phyloP scores from a whole-genome alignment of 2,329 filamentous ascomycete species.

The Aspergillus fischeri region DNA sequence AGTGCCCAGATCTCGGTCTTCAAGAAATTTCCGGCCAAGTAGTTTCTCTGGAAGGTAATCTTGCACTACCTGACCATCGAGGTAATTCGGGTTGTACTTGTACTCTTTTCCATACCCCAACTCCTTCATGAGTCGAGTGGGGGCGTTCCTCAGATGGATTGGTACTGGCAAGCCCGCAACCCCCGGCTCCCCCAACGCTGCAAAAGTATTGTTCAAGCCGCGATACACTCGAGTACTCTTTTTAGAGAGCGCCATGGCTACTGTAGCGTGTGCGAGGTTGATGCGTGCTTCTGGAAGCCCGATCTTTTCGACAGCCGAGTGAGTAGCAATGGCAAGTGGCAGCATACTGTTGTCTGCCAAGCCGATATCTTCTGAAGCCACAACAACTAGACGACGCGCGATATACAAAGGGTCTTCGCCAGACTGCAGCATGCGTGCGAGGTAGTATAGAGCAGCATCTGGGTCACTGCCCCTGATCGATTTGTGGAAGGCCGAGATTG shows the following conservation, averaged over 20 bases:
- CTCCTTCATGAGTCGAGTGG: slow-evolving; percentile 88
- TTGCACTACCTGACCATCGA: slow-evolving; percentile 75
- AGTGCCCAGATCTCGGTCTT: slow-evolving; percentile 73
- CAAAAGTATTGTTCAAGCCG: slow-evolving; percentile 73
- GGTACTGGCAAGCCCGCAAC: slow-evolving; percentile 78
- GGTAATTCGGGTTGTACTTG: slow-evolving; percentile 93
- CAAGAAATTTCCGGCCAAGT: slow-evolving; percentile 67
- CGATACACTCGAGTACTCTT: slow-evolving; percentile 88
- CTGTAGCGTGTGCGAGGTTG: slow-evolving; percentile 79
- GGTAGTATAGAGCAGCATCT: slow-evolving; percentile 88
- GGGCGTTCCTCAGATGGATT: slow-evolving; percentile 84
- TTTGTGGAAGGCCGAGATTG: slow-evolving; percentile 96
- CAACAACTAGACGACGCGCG: slow-evolving; percentile 86
- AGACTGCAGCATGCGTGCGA: slow-evolving; percentile 91
- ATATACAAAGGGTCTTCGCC: slow-evolving; percentile 93
- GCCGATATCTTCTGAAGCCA: slow-evolving; percentile 90
- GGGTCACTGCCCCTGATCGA: slow-evolving; percentile 82
- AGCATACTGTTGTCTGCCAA: slow-evolving; percentile 83
- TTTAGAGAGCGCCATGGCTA: slow-evolving; percentile 72
- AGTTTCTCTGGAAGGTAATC: slow-evolving; percentile 84
- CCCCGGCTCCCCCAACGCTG: slow-evolving; percentile 76
- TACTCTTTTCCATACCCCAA: slow-evolving; percentile 87
- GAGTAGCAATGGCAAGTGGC: slow-evolving; percentile 76
- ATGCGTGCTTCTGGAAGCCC: slow-evolving; percentile 95
- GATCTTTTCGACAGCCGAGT: slow-evolving; percentile 85